A percentile compares a stretch with the other conserved stretches of the same genome.
Evolutionary conservation across 2,329 filamentous ascomycete genomes (phyloP).

Genomic region (Coniella vitis): DNA sequence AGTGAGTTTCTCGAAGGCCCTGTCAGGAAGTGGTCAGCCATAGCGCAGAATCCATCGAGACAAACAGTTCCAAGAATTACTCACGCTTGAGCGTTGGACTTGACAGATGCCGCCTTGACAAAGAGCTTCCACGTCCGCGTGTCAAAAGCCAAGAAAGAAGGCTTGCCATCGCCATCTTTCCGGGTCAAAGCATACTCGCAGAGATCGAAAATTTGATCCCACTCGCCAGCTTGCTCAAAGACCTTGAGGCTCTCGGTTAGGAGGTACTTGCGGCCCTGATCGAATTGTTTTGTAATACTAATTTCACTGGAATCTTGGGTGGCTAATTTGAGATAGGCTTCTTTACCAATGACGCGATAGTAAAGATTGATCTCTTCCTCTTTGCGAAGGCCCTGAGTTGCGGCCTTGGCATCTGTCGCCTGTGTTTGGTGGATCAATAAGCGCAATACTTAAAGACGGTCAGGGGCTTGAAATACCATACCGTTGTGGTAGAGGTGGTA

Average conservation of each 20-base stretch:
- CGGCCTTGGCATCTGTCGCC: conserved; percentile 7
- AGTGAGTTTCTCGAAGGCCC: conserved; percentile 24
- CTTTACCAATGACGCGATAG: conserved; percentile 39
- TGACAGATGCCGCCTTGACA: conserved; percentile 25
- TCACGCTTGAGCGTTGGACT: conserved; percentile 22
- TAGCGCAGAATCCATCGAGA: conserved; percentile 1
- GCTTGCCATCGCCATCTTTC: conserved; percentile 29
- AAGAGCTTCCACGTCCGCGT: conserved; percentile 29
- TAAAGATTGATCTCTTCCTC: conserved; percentile 46
- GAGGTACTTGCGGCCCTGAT: conserved; percentile 39
- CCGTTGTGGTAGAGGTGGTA: conserved; percentile 34
- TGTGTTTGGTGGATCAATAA: not conserved
- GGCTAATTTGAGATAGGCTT: conserved; percentile 35
- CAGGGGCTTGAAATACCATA: conserved; percentile 18
- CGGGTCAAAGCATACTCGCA: conserved; percentile 37
- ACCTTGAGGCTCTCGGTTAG: conserved; percentile 34
- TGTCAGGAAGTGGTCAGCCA: conserved; percentile 4
- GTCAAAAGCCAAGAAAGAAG: conserved; percentile 40
- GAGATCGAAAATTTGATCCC: conserved; percentile 35
- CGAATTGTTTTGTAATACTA: conserved; percentile 37
- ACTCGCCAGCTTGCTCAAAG: conserved; percentile 33
- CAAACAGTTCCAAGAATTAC: not conserved
- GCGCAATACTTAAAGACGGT: no score
- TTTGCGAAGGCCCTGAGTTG: conserved; percentile 30
- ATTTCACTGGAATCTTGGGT: conserved; percentile 21